Evolutionary conservation across 2,329 filamentous ascomycete species (phyloP), one percentile per base, ranked within the genome.

Genomic region (Xylariaceae sp.): DNA sequence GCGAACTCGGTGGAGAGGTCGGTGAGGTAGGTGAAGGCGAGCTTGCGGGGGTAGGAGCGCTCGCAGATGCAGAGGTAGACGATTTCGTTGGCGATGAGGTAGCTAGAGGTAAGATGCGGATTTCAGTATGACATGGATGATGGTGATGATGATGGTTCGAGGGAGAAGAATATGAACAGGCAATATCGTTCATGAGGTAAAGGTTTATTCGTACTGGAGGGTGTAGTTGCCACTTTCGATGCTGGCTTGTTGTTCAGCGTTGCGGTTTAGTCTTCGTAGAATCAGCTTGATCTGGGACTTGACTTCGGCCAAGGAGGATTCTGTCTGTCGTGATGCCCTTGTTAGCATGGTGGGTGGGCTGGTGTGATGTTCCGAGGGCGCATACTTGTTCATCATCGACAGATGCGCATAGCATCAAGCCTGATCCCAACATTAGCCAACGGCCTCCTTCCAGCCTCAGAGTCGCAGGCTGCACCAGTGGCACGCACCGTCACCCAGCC

Each of bases 11-110:
- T 79, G 44, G 87, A 79, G 41, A 98, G 79, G 72, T 98, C 93
- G 56, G 88, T 82, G 47, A 98, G 89, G 77, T 97, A 98, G 47
- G 91, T 96, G 68, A 98, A 95, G 60, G 94, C 91, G 37, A 98
- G 86, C 69, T 98, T 97, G 67, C 93, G 91, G 44, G 93, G 91
- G 74, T 97, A 98, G 42, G 88, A 88, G 43, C 81, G 78, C 66
- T 96, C 90, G 73, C 87, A 90, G 67, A 98, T 91, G 74, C 87
- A 89, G 56, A 97, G 76, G 74, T 95, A 97, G 69, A 89, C 84
- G 54, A 98, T 77, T 56, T 87, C 83, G 59, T 82, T 76, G 57
- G 85, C 74, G 68, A 98, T 87, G 49, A 91, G 73, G 74, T 95
- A 95, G 77, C 86, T 89, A 30, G 18, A 12, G 26, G 24, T 22